Percentiles rank a stretch among this genome's conserved stretches.
Conservation (phyloP, 345 rosid species). For the Lepidium sativum region DNA sequence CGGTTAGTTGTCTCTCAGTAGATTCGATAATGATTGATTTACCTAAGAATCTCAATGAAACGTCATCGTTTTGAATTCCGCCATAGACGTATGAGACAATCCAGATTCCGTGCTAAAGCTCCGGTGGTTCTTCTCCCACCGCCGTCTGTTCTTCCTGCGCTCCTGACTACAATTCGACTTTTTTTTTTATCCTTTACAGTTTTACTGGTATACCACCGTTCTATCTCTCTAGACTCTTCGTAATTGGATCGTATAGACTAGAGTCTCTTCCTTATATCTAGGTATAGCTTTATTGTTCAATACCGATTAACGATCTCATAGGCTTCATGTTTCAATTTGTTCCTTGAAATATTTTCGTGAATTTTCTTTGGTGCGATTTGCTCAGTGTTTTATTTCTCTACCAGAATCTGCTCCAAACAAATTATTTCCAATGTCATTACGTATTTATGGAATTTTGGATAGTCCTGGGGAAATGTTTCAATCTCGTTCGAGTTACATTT, state of each 20-base stretch:
- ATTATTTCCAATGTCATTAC: too few species aligned
- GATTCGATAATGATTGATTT: not conserved
- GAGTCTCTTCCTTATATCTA: not conserved
- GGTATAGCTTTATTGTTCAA: not conserved
- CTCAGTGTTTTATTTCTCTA: not conserved
- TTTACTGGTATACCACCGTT: slow-evolving; percentile 2
- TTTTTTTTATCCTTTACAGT: not conserved
- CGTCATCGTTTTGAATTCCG: not conserved
- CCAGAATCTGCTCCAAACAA: too few species aligned
- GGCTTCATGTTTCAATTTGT: not conserved
- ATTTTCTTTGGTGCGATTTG: not conserved
- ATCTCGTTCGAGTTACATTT: not conserved
- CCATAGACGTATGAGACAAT: not conserved
- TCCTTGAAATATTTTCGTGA: not conserved
- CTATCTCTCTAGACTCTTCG: not conserved
- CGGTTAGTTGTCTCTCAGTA: not conserved
- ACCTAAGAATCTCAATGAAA: not conserved
- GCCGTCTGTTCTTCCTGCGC: slow-evolving; percentile 5
- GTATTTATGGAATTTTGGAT: not conserved
- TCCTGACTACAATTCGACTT: not conserved
- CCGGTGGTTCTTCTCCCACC: slow-evolving; percentile 14
- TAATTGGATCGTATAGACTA: slow-evolving; percentile 5
- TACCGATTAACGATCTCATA: not conserved
- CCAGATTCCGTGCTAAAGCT: not conserved
- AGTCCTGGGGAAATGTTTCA: not conserved